Evolutionary conservation across 1,284 basidiomycete genomes (phyloP), one percentile per base, ranked within the genome.

Genomic region (Dichomitus squalens): DNA sequence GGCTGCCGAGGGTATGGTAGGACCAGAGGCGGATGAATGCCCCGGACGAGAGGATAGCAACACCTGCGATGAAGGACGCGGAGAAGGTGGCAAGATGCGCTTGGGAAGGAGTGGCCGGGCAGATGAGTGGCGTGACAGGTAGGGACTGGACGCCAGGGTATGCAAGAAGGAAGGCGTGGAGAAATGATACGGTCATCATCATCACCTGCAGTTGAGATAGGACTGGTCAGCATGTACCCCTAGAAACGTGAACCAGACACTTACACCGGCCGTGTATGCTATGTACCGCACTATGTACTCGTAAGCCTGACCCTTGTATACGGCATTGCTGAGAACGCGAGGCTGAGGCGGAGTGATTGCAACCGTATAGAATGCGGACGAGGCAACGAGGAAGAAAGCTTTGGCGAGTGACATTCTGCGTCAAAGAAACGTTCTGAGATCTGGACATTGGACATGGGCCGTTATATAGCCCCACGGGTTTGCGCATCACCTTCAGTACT

Each of bases 1-100:
- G 61, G 4, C 52, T 40, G 8, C 68, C 68, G 25, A 70, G 58
- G n/a, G 54, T 29, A 31, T 55, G 61, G 59, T 63, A 67, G 51
- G 66, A 68, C 50, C 59, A 57, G n/a, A 65, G 53, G 20, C 68
- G 66, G 34, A 68, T 31, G 23, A 59, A 8, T 2, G 60, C 56
- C 18, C 64, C 68, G 44, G 50, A 38, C 14, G 59, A 18, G 2
- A 59, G 50, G 25, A 57, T 20, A 44, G 58, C 16, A 25, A 62
- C 43, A n/a, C 66, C 68, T n/a, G 61, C 18, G 48, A 63, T 20
- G 52, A 70, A 61, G 9, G 63, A 31, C 12, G 60, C 55, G 2
- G 64, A 60, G 23, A 36, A 34, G 16, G 25, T 21, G 9, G 44
- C 35, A 21, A 57, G 55, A 7, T 46, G 16, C 16, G 34, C 7